These are phyloP conservation scores for Sporothrix curviconia DNA, from an alignment of 2,329 filamentous ascomycete genomes.

Conservation along the genomic window DNA sequence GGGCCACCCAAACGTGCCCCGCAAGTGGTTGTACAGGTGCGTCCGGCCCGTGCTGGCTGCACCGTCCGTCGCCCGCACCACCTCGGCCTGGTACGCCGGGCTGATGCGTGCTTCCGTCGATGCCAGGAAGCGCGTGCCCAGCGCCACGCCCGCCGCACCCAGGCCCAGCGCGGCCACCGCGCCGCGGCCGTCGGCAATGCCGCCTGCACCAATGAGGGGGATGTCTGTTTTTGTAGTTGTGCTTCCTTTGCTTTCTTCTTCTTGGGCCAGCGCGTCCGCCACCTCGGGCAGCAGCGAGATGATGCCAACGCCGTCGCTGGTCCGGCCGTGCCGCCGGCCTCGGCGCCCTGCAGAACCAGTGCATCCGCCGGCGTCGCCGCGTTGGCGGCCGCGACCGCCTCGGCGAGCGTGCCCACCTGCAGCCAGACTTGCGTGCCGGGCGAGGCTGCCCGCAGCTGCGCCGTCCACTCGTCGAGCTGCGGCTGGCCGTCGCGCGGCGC, in stretches of 20 bases:
- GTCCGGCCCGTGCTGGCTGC: slow-evolving; percentile 35
- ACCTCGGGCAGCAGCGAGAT: slow-evolving; percentile 54
- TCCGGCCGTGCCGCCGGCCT: slow-evolving; percentile 56
- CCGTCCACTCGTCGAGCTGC: slow-evolving; percentile 23
- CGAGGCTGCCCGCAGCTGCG: slow-evolving; percentile 33
- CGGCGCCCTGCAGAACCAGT: slow-evolving; percentile 55
- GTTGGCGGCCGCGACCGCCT: slow-evolving; percentile 45
- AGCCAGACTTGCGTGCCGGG: slow-evolving; percentile 35
- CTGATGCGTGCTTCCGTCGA: slow-evolving; percentile 33
- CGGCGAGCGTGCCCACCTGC: slow-evolving; percentile 54
- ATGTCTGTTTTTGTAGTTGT: too few species aligned
- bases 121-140: slow-evolving; percentile 61
- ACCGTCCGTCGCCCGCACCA: slow-evolving; percentile 35
- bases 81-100: slow-evolving; percentile 36
- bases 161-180: slow-evolving; percentile 49
- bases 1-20: slow-evolving; percentile 39
- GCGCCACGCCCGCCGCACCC: slow-evolving; percentile 47
- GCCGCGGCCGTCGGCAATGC: slow-evolving; percentile 50
- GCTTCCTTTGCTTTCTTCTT: too few species aligned
- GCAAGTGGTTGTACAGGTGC: slow-evolving; percentile 38
- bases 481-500: slow-evolving; percentile 44
- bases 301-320: slow-evolving; percentile 46
- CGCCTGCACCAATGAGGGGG: slow-evolving; percentile 51
- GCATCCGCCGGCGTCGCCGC: slow-evolving; percentile 50
- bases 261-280: slow-evolving; percentile 41